Evolutionary conservation across 2,329 filamentous ascomycete species (phyloP), one percentile per base, ranked within the genome.

Genomic region (Pseudophaeomoniella oleicola): DNA sequence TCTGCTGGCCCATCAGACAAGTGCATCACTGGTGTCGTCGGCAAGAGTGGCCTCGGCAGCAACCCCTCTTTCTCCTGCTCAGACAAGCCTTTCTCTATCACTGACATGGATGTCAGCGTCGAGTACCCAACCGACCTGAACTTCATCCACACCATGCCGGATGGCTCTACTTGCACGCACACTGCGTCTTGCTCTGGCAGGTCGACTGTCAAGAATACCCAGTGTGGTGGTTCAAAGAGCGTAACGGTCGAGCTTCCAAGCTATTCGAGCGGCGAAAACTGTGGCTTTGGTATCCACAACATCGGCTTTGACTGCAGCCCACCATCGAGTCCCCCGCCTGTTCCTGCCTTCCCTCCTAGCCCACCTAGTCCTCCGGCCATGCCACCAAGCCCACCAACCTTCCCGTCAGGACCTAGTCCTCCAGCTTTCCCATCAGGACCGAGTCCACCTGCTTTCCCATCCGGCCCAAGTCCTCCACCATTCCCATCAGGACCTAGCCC

Each of bases 211-310:
- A 63, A 74, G 61, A 94, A 94, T 72, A 74, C 66, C 42, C 85
- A 94, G 69, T 96, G 88, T 57, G 88, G 86, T 72, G 87, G 87
- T 59, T 87, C 88, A 45, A 84, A 71, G 55, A 77, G 75, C 39
- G 85, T 94, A 42, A 76, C 72, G 37, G 77, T 94, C 55, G 63
- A 67, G 44, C 59, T 72, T 40, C 73, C 78, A 53, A 62, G 72
- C 44, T 57, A 68, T 37, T 59, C 55, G 43, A 67, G 69, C 51
- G 54, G 64, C 41, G 67, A 74, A 55, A 59, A 67, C 49, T 90
- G 83, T 66, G 69, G 71, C 48, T 69, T 93, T 49, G 75, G 77
- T 49, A 72, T 90, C 49, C 79, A 82, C 62, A 70, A 68, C 54
- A 74, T 92, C 49, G 69, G 66, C 47, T 92, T 88, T 60, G 73